Conservation (phyloP, 371 early-diverging fungal species). For the Mucor plumbeus region DNA sequence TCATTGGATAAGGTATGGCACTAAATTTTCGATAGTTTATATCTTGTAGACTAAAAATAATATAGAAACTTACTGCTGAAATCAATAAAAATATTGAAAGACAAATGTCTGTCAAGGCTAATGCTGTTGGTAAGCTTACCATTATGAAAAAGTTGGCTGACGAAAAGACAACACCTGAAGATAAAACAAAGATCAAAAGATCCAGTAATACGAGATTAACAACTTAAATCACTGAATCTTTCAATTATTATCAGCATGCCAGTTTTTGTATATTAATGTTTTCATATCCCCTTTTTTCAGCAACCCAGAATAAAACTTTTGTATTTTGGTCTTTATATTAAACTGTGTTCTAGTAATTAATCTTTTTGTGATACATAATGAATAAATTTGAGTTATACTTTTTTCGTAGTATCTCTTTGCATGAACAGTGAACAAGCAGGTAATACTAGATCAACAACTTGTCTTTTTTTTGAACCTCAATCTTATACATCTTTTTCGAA, state of each 20-base stretch:
- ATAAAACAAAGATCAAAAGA: conserved; percentile 32
- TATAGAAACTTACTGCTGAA: conserved; percentile 62
- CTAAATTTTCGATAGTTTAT: not conserved
- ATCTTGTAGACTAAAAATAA: not conserved
- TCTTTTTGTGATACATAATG: no score
- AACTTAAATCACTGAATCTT: not conserved
- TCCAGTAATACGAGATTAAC: conserved; percentile 21
- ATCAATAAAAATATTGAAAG: conserved; percentile 70
- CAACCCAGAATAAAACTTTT: not conserved
- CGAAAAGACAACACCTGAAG: conserved; percentile 39
- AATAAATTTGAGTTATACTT: no score
- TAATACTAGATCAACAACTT: no score
- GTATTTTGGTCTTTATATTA: not conserved
- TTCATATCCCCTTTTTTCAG: not conserved
- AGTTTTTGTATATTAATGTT: not conserved
- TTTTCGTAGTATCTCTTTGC: no score
- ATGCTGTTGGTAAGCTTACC: conserved; percentile 72
- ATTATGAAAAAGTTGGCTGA: conserved; percentile 71
- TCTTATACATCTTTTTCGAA: no score
- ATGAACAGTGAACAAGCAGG: no score
- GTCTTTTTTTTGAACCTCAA: no score
- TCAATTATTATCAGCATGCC: not conserved
- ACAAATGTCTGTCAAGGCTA: conserved; percentile 71
- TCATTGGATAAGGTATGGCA: conserved; percentile 53
- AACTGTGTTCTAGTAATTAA: no score